Conservation (phyloP, 148 eudicot genomes). For the Beta vulgaris region DNA sequence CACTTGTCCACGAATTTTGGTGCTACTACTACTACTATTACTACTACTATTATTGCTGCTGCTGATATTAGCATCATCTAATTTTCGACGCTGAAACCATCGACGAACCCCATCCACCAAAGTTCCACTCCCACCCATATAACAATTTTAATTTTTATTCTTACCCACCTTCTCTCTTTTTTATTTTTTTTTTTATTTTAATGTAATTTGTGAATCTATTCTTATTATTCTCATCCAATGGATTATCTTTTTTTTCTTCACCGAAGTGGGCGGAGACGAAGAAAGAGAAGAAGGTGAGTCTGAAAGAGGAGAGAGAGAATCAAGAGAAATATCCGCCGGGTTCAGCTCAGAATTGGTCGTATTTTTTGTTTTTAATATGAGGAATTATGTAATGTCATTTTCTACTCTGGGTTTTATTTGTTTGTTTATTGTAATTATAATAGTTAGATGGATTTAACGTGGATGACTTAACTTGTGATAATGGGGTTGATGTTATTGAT, state of each 20-base stretch:
- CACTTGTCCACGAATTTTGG: conserved; percentile 25
- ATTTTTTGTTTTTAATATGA: not conserved
- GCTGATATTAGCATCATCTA: not conserved
- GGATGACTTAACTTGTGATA: conserved; percentile 5
- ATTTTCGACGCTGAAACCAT: conserved; percentile 57
- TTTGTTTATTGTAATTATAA: not conserved
- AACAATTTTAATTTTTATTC: not conserved
- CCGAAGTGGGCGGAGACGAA: conserved; percentile 7
- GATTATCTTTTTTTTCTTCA: not conserved
- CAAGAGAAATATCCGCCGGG: conserved; percentile 24
- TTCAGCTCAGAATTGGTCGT: conserved; percentile 17
- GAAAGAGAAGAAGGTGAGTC: not conserved
- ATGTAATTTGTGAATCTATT: too few relatives aligned
- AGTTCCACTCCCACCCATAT: conserved; percentile 50
- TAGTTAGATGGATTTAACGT: not conserved
- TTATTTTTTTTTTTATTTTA: not conserved
- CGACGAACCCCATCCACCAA: conserved; percentile 85
- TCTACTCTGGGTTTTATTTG: not conserved
- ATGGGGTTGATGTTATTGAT: conserved; percentile 6
- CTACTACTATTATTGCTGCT: conserved; percentile 2
- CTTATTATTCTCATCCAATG: too few relatives aligned
- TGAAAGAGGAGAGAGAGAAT: conserved; percentile 9
- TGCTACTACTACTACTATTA: not conserved
- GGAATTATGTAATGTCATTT: not conserved
- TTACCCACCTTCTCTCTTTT: not conserved